Conservation (phyloP, 2,329 filamentous ascomycete species). For the Shiraia bambusicola region DNA sequence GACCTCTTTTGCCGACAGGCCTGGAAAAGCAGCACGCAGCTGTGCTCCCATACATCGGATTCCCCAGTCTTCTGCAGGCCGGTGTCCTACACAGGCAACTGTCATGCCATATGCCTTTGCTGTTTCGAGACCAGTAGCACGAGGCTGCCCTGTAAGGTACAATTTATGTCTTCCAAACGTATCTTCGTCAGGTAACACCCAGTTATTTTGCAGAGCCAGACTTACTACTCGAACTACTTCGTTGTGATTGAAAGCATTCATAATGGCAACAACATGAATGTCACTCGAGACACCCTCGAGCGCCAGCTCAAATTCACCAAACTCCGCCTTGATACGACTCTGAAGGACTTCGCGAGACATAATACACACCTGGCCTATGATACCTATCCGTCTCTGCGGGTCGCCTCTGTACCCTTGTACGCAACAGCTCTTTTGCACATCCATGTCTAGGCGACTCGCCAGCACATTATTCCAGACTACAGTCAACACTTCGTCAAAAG, state of each 20-base stretch:
- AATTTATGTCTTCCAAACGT: conserved; percentile 31
- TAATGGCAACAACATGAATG: conserved; percentile 38
- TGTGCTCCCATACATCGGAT: conserved; percentile 37
- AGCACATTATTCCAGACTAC: conserved; percentile 43
- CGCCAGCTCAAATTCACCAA: conserved; percentile 31
- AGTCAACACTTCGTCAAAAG: conserved; percentile 44
- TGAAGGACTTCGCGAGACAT: conserved; percentile 16
- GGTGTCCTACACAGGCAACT: conserved; percentile 44
- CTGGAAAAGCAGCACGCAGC: conserved; percentile 34
- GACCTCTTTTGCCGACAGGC: conserved; percentile 35
- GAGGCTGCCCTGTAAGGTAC: conserved; percentile 44
- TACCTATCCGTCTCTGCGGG: conserved; percentile 40
- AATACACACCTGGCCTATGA: conserved; percentile 29
- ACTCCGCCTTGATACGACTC: conserved; percentile 25
- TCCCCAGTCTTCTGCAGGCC: conserved; percentile 44
- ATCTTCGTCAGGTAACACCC: conserved; percentile 24
- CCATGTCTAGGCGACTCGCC: conserved; percentile 35
- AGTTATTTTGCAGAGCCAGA: conserved; percentile 24
- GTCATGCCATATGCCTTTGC: conserved; percentile 37
- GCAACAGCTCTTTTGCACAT: conserved; percentile 29
- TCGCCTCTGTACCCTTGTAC: conserved; percentile 46
- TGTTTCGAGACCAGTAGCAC: conserved; percentile 35
- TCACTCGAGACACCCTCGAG: conserved; percentile 24
- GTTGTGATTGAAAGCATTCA: conserved; percentile 45
- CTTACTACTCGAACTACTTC: conserved; percentile 41